phyloP scores from a whole-genome alignment of 495 filamentous ascomycete species.

The Lasiosphaeria ovina region DNA sequence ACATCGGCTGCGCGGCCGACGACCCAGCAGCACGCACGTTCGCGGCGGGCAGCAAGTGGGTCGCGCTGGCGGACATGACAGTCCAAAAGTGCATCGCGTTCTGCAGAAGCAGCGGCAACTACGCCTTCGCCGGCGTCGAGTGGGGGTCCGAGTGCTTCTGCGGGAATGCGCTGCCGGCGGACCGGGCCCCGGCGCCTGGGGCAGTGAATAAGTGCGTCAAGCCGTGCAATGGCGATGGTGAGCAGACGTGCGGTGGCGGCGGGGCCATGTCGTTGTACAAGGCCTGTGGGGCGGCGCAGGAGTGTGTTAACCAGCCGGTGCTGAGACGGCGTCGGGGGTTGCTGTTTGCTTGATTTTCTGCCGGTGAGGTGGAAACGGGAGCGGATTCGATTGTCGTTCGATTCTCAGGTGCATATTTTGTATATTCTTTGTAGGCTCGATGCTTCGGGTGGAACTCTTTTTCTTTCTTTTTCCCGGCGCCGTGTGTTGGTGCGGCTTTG shows the following conservation, averaged over 20 bases:
- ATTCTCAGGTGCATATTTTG: too few species aligned
- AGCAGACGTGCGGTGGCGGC: neutral
- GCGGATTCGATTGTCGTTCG: too few species aligned
- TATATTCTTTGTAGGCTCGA: too few species aligned
- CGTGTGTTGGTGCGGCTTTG: too few species aligned
- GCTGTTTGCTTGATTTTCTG: too few species aligned
- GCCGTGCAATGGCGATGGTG: neutral
- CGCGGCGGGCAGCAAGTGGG: neutral
- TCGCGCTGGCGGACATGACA: neutral
- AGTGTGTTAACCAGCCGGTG: neutral
- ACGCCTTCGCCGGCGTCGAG: neutral
- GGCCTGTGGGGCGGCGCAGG: neutral
- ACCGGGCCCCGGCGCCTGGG: neutral
- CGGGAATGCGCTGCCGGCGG: neutral
- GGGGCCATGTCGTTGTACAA: neutral
- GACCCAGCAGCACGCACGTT: neutral
- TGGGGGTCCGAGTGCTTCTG: neutral
- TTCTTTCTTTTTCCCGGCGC: too few species aligned
- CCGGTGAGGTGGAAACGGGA: too few species aligned
- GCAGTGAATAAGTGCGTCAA: neutral
- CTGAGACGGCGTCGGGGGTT: too few species aligned
- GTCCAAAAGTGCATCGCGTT: neutral
- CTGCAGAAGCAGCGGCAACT: neutral
- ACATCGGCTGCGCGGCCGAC: neutral
- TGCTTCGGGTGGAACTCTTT: too few species aligned